Evolutionary conservation across 768 basidiomycete species (phyloP).

Genomic region (Tricholoma matsutake): DNA sequence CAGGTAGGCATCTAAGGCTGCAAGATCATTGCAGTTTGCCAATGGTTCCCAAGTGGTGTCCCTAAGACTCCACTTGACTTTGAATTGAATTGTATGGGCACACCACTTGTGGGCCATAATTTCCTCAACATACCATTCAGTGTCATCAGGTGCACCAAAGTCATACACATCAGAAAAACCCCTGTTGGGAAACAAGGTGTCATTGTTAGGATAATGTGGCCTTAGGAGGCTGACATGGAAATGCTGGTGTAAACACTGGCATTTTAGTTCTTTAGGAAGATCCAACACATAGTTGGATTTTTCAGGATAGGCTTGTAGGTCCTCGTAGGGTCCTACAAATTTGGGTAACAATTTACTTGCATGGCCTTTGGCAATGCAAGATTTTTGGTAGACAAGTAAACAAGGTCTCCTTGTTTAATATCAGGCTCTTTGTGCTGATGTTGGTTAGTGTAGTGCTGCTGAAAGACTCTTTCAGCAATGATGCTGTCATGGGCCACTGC

Average conservation of each 20-base stretch:
- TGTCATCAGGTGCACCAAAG: not conserved
- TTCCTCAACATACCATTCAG: not conserved
- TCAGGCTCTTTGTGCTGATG: conserved; percentile 19
- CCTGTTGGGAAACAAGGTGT: conserved; percentile 4
- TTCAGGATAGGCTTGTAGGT: not conserved
- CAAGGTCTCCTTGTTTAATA: conserved; percentile 28
- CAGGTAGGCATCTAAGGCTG: too few species aligned
- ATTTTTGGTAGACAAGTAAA: conserved; percentile 25
- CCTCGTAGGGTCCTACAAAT: too few species aligned
- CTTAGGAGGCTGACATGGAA: not conserved
- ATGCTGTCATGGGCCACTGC: conserved; percentile 34
- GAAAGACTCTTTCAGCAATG: conserved; percentile 26
- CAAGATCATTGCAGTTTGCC: not conserved
- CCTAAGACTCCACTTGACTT: too few species aligned
- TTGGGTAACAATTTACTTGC: conserved; percentile 31
- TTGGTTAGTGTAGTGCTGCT: conserved; percentile 28
- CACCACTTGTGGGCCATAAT: not conserved
- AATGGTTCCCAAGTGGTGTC: too few species aligned
- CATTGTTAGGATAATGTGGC: conserved; percentile 1
- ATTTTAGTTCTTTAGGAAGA: not conserved
- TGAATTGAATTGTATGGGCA: too few species aligned
- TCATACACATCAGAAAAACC: not conserved
- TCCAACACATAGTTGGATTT: not conserved
- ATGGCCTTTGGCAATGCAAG: conserved; percentile 27
- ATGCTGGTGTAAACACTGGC: not conserved